phyloP scores from a whole-genome alignment of 2,329 filamentous ascomycete genomes.

The Trichoderma semiorbis region DNA sequence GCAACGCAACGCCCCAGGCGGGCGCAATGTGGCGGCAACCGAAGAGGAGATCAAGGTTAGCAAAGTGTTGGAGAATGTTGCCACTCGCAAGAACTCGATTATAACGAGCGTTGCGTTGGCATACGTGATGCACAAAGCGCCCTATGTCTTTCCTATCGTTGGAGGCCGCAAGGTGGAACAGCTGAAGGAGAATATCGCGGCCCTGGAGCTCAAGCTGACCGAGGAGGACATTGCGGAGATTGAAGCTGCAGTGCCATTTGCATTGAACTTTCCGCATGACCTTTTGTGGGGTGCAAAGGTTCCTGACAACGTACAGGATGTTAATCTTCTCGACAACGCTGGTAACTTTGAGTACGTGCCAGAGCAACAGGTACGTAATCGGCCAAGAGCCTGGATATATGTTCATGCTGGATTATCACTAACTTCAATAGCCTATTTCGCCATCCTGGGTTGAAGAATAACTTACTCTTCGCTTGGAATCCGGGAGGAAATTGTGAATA shows the following conservation, averaged over 20 bases:
- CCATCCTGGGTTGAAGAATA: background rate
- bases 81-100: constrained; percentile 39
- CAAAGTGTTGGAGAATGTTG: constrained; percentile 48
- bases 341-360: background rate
- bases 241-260: constrained; percentile 38
- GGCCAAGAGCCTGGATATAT: background rate
- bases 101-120: constrained; percentile 59
- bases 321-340: background rate
- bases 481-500: background rate
- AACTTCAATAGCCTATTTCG: background rate
- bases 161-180: constrained; percentile 68
- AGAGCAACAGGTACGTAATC: background rate
- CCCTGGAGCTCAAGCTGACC: constrained; percentile 57
- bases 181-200: constrained; percentile 66
- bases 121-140: constrained; percentile 69
- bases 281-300: background rate
- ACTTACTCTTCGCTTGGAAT: background rate
- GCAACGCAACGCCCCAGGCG: constrained; percentile 33
- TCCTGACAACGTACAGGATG: background rate
- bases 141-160: constrained; percentile 70
- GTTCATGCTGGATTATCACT: background rate
- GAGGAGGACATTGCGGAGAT: constrained; percentile 63
- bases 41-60: constrained; percentile 52
- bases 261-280: background rate
- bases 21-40: constrained; percentile 40